These are phyloP conservation scores for Puccinia triticina DNA, from an alignment of 1,284 basidiomycete genomes.

Conservation along the genomic window DNA sequence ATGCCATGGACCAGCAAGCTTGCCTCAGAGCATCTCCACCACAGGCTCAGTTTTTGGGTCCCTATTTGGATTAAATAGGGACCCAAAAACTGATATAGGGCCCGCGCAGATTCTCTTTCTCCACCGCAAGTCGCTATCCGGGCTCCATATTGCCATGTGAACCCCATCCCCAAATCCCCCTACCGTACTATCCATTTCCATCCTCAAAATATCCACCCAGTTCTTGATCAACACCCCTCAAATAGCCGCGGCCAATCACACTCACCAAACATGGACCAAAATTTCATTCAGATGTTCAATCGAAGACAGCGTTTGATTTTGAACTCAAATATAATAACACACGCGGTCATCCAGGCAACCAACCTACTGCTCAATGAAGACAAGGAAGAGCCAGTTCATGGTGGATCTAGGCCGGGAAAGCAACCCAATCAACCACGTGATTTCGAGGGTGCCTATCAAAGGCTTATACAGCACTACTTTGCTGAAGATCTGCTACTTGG, in stretches of 20 bases:
- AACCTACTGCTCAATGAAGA: not conserved
- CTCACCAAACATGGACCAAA: too few species aligned
- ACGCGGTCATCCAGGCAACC: slow-evolving; percentile 5
- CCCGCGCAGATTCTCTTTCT: not conserved
- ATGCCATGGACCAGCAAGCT: too few species aligned
- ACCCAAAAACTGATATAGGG: not conserved
- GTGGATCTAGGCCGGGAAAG: slow-evolving; percentile 2
- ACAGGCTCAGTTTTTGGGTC: not conserved
- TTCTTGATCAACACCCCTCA: too few species aligned
- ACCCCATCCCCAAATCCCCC: too few species aligned
- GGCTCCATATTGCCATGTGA: not conserved
- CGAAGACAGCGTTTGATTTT: not conserved
- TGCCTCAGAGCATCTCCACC: slow-evolving; percentile 24
- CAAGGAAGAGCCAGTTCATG: not conserved
- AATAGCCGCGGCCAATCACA: too few species aligned
- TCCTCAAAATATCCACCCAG: too few species aligned
- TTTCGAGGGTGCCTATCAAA: slow-evolving; percentile 8
- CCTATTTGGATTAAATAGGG: not conserved
- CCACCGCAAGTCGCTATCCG: not conserved
- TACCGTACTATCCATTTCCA: too few species aligned
- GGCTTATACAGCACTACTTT: not conserved
- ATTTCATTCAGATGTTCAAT: too few species aligned
- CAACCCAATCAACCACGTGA: not conserved
- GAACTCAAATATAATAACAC: not conserved
- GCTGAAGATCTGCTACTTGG: not conserved